Evolutionary conservation across 1,139 yeast species (phyloP), one percentile per base, ranked within the genome.

Genomic region (Suhomyces panamericanus): DNA sequence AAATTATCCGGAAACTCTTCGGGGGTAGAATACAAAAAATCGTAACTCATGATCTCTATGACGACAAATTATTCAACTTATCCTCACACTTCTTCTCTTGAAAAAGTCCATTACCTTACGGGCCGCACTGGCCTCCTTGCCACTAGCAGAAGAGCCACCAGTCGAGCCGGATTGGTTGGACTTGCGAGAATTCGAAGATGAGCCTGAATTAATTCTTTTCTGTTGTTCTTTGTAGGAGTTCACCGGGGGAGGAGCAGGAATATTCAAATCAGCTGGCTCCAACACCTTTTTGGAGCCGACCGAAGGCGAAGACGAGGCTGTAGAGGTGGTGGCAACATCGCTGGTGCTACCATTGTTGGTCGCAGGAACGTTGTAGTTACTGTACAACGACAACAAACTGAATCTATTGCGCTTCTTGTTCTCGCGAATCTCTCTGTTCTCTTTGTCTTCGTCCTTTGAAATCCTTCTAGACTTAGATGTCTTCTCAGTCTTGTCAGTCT

Each of bases 61-160:
- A n/a, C 24, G 27, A 27, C 17, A 22, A 16, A 15, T 45, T 35
- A 50, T 22, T 48, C 51, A 20, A 70, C 24, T 20, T 20, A 20
- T 65, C 49, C 73, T 58, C 12, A 80, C 79, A 62, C 91, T 85
- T 67, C 89, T 80, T 64, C 93, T 78, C 62, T 85, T 85, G 69
- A 86, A 85, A 61, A 86, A 86, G 62, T 86, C 91, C 80, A 86
- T 81, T 22, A 86, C 91, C 56, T 82, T 83, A 57, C 83, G 80
- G 12, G 91, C 88, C 2, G 91, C 85, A 44, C 90, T 83, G 29
- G 83, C 81, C 54, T 81, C 85, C 52, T 75, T 78, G 54, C 65
- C 67, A 49, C 55, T 60, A 48, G 55, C 60, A 49, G 62, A 52
- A 41, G 63, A 49, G 33, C 55, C 46, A 22, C 50, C 48, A 35